Conservation (phyloP, 2,329 filamentous ascomycete genomes). For the Ilyonectria mors-panacis region DNA sequence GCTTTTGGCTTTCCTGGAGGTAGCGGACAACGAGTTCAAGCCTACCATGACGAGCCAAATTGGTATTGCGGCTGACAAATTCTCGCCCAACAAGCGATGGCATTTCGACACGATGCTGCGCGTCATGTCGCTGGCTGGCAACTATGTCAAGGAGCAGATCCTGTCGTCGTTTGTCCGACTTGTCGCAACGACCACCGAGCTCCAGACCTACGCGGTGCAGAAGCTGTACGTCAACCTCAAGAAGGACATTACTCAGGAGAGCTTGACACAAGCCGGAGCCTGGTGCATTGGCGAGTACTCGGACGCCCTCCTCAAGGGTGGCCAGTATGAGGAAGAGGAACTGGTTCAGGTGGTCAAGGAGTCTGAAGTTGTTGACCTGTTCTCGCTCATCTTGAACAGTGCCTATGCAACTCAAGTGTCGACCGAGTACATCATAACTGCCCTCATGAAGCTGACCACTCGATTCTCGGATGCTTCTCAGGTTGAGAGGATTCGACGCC, state of each 20-base stretch:
- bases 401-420: conserved; percentile 93
- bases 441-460: conserved; percentile 94
- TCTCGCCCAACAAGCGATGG: conserved; percentile 97
- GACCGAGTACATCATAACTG: conserved; percentile 96
- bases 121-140: conserved; percentile 92
- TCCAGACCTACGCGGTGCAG: conserved; percentile 96
- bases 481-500: conserved; percentile 84
- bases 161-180: conserved; percentile 96
- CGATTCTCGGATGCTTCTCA: conserved; percentile 88
- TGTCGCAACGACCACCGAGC: conserved; percentile 92
- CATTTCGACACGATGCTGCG: conserved; percentile 98
- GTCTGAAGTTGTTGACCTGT: conserved; percentile 92
- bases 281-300: conserved; percentile 99
- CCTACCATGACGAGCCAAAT: conserved; percentile 98
- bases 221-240: conserved; percentile 93
- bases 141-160: conserved; percentile 98
- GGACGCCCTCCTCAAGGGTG: conserved; percentile 88
- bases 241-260: conserved; percentile 98
- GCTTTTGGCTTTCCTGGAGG: conserved; percentile 93
- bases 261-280: conserved; percentile 89
- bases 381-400: conserved; percentile 92
- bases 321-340: conserved; percentile 95
- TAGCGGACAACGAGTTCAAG: conserved; percentile 99
- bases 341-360: conserved; percentile 86
- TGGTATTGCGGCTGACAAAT: conserved; percentile 95